Evolutionary conservation across 73 alveolate genomes (phyloP), one percentile per base, ranked within the genome.

Genomic region (Paramecium octaurelia): DNA sequence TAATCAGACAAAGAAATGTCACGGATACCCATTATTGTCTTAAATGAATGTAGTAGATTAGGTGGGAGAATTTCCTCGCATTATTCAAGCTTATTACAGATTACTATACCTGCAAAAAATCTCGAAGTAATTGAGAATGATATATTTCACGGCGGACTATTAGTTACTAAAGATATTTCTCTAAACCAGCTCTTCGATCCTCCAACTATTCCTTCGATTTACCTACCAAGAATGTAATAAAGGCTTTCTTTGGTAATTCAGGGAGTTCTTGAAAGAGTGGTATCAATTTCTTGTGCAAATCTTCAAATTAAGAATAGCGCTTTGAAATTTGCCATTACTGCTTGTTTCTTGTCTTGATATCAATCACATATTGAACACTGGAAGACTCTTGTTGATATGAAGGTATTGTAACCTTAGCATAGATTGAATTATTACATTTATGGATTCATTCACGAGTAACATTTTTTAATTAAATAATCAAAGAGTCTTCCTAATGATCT

Each of bases 281-380:
- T 71, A 40, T 44, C 48, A 89, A 83, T 40, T 88, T 89, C 40
- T 89, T 89, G 31, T 71, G 71, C 42, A 89, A 83, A 18, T 89
- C 94, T 34, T 89, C 94, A 44, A 89, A 89, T 89, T 89, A 40
- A 11, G 86, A 70, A 71, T 71, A 89, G 24, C 94, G 59, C 91
- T 89, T 89, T 42, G 50, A n/a, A 43, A 89, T 27, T 50, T 29
- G 18, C 94, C 94, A 89, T 89, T 40, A 70, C 14, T 71, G 11
- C 29, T 89, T 48, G 43, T 46, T 68, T 89, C 91, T 69, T 43
- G 86, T 46, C 27, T 89, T 73, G 48, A 73, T 73, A 24, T 89
- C 64, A 12, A 89, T 48, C 8, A 43, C 18, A 73, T 89, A 89
- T 12, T 58, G 29, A 23, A 88, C 80, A 38, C n/a, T 86, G 20